Evolutionary conservation across 192 early-diverging fungal genomes (phyloP), one percentile per base, ranked within the genome.

Genomic region (Podila clonocystis): DNA sequence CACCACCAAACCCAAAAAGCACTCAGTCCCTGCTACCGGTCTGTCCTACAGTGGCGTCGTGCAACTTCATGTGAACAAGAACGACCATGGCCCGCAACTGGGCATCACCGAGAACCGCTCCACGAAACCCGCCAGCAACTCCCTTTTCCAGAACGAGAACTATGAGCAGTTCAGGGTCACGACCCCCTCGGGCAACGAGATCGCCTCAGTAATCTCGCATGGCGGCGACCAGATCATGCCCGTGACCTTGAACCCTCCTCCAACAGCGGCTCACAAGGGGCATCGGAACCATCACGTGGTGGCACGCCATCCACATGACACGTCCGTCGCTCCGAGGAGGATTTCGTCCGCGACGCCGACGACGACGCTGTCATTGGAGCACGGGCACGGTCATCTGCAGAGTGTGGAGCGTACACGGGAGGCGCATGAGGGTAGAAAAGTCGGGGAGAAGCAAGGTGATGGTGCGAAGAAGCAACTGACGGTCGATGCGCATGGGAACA

Each of bases 401-500:
- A 28, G 58, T 9, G 9, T 24, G 50, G 22, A 58, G 15, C 20
- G 45, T n/a, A n/a, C 33, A 2, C 15, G 33, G 8, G 20, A 63
- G 62, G 34, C 62, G 17, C 33, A 34, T 31, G 8, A 7, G 17
- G 15, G 9, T 24, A 30, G 7, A 13, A 29, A 24, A 60, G 59
- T 30, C 8, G 30, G 28, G 28, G 64, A 7, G 65, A 34, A 34
- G 33, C 11, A 57, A 1, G 31, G 12, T 0, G 17, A 9, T 11
- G n/a, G 20, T 9, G n/a, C 36, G 28, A 34, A 50, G 8, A 22
- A 57, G 36, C 72, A 73, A 50, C 65, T 36, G 38, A 57, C 48
- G 11, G 34, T 76, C 29, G 67, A 76, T 17, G 30, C 68, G 17
- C 48, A 58, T 6, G 74, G 52, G 38, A 68, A 69, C 33, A 70